These are phyloP conservation scores for Exophiala lecanii-corni DNA, from an alignment of 2,329 filamentous ascomycete genomes.

Conservation along the genomic window DNA sequence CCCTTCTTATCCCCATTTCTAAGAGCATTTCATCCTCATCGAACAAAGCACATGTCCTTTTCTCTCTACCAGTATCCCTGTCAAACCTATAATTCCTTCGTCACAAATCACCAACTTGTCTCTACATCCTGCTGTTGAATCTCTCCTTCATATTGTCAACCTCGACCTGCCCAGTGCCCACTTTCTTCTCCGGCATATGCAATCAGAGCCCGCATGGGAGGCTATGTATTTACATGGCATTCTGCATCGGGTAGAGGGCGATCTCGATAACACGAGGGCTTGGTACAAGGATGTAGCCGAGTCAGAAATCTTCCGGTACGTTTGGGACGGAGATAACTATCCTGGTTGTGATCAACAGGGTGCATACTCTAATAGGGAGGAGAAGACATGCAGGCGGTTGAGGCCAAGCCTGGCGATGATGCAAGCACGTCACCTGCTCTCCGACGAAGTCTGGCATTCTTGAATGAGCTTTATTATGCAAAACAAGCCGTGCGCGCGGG, in stretches of 20 bases:
- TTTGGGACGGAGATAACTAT: constrained; percentile 29
- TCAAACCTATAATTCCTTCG: constrained; percentile 2
- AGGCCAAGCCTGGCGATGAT: no score
- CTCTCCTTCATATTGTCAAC: constrained; percentile 49
- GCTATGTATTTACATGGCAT: constrained; percentile 51
- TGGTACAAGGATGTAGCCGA: constrained; percentile 46
- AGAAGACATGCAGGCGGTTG: no score
- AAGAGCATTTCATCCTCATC: no score
- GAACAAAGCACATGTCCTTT: no score
- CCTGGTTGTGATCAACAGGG: no score
- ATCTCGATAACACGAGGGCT: constrained; percentile 45
- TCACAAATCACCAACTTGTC: constrained; percentile 25
- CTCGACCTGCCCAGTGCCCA: constrained; percentile 47
- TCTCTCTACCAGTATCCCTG: constrained; percentile 9
- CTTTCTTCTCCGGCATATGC: constrained; percentile 51
- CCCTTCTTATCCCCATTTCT: background rate
- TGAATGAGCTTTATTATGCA: background rate
- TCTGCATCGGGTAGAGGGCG: constrained; percentile 49
- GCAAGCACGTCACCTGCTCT: background rate
- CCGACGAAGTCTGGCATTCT: background rate
- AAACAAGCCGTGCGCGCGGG: background rate
- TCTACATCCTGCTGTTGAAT: constrained; percentile 47
- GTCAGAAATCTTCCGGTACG: constrained; percentile 31
- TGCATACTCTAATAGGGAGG: no score
- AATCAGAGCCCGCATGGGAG: constrained; percentile 45